Evolutionary conservation across 495 filamentous ascomycete genomes (phyloP).

Genomic region (Penicillium salamii): DNA sequence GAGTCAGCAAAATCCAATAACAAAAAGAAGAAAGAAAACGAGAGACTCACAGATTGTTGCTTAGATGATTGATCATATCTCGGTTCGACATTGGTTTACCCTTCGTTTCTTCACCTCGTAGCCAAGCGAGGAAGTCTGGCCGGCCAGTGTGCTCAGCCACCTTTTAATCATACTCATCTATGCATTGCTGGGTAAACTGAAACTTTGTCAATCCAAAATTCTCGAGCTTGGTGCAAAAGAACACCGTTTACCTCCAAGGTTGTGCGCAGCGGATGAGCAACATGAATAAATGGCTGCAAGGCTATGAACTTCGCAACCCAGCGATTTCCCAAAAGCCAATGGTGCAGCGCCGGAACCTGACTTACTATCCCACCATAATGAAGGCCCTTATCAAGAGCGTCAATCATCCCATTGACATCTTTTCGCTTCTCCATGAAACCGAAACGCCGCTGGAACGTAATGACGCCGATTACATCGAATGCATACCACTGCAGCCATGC

Average conservation of each 20-base stretch:
- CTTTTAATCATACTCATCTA: constrained; percentile 2
- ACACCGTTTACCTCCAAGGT: constrained; percentile 9
- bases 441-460: constrained; percentile 11
- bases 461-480: constrained; percentile 47
- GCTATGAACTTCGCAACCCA: constrained; percentile 11
- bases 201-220: no score
- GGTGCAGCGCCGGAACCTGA: constrained; percentile 8
- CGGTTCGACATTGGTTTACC: constrained; percentile 15
- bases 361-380: constrained; percentile 9
- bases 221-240: no score
- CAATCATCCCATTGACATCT: constrained; percentile 13
- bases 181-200: no score
- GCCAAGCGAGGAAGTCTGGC: constrained; percentile 16
- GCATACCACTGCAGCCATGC: constrained; percentile 52
- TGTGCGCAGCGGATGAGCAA: constrained; percentile 9
- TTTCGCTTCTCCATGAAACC: constrained; percentile 11
- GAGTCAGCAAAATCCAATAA: no score
- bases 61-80: constrained; percentile 17
- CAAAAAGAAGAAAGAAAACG: no score
- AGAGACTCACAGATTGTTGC: constrained; percentile 15
- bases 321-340: constrained; percentile 8
- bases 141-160: neutral
- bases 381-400: constrained; percentile 2
- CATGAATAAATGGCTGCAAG: constrained; percentile 9
- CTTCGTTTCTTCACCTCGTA: constrained; percentile 9